Conservation (phyloP, 495 filamentous ascomycete genomes). For the Aspergillus olivimuriae region DNA sequence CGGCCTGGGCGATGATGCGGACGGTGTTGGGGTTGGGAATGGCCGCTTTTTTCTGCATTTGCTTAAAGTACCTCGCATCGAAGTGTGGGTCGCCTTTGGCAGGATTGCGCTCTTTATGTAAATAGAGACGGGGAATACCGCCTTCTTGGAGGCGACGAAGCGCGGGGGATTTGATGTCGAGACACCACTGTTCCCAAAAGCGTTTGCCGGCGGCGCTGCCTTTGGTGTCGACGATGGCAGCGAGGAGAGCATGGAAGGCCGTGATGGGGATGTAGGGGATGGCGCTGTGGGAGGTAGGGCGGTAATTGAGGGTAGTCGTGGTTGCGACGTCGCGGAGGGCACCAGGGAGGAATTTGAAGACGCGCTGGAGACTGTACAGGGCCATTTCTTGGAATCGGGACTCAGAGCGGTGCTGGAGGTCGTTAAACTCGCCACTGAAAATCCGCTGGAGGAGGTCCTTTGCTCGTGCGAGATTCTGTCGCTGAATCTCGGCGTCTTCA, state of each 20-base stretch:
- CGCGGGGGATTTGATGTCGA: conserved; percentile 16
- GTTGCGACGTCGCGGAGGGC: conserved; percentile 15
- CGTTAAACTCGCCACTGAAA: conserved; percentile 28
- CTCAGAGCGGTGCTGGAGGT: conserved; percentile 11
- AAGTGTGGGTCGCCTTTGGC: conserved; percentile 23
- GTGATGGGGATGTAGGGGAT: conserved; percentile 23
- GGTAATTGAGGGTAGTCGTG: conserved; percentile 13
- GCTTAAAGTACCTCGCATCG: conserved; percentile 20
- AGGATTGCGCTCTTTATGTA: conserved; percentile 16
- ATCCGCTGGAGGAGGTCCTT: conserved; percentile 28
- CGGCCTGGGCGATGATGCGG: conserved; percentile 34
- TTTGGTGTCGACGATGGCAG: conserved; percentile 39
- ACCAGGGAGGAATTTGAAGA: conserved; percentile 26
- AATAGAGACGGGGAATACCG: conserved; percentile 23
- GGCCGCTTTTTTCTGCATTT: conserved; percentile 21
- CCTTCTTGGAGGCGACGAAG: conserved; percentile 21
- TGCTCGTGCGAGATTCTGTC: conserved; percentile 17
- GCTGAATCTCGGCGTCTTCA: not conserved
- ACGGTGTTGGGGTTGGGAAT: conserved; percentile 36
- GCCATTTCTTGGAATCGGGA: conserved; percentile 22
- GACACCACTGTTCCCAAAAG: conserved; percentile 41
- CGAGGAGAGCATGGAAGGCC: conserved; percentile 44
- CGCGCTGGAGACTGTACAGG: conserved; percentile 20
- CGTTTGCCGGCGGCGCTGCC: conserved; percentile 35
- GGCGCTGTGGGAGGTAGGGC: conserved; percentile 9